Evolutionary conservation across 768 basidiomycete genomes (phyloP).

Genomic region (Suillus variegatus): DNA sequence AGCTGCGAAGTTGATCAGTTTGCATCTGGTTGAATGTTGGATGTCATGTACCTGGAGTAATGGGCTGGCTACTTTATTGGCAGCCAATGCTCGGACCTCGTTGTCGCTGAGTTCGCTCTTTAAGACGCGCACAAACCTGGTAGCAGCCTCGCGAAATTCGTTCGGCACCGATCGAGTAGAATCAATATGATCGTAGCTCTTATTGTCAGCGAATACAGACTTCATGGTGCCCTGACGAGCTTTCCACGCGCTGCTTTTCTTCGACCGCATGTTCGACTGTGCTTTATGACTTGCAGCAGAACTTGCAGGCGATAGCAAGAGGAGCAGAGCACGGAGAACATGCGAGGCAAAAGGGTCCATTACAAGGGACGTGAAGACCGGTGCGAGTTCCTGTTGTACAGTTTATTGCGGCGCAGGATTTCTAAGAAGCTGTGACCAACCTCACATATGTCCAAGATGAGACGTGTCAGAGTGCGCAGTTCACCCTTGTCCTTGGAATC

Average conservation of each 20-base stretch:
- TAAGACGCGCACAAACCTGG: slow-evolving; percentile 51
- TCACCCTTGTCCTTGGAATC: slow-evolving; percentile 60
- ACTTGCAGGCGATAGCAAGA: slow-evolving; percentile 69
- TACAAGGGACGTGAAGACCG: slow-evolving; percentile 61
- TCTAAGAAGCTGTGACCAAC: slow-evolving; percentile 38
- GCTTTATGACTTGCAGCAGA: slow-evolving; percentile 40
- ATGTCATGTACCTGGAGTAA: slow-evolving; percentile 58
- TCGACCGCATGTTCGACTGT: slow-evolving; percentile 65
- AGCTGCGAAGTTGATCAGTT: slow-evolving; percentile 49
- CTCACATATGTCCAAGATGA: slow-evolving; percentile 64
- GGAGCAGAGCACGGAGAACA: slow-evolving; percentile 76
- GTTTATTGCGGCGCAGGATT: slow-evolving; percentile 12
- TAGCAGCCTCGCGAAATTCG: slow-evolving; percentile 49
- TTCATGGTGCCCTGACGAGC: slow-evolving; percentile 78
- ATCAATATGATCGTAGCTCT: slow-evolving; percentile 36
- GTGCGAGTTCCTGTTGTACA: slow-evolving; percentile 63
- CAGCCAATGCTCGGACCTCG: slow-evolving; percentile 76
- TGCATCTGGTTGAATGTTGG: slow-evolving; percentile 11
- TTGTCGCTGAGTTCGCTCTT: slow-evolving; percentile 59
- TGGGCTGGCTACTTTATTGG: slow-evolving; percentile 76
- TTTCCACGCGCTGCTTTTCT: slow-evolving; percentile 83
- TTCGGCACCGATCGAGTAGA: slow-evolving; percentile 36
- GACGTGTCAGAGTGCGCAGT: slow-evolving; percentile 61
- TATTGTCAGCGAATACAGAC: slow-evolving; percentile 64
- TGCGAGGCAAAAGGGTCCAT: slow-evolving; percentile 92